Base-by-base conservation (phyloP, 768 basidiomycete genomes). In the Amanita polypyramis region DNA sequence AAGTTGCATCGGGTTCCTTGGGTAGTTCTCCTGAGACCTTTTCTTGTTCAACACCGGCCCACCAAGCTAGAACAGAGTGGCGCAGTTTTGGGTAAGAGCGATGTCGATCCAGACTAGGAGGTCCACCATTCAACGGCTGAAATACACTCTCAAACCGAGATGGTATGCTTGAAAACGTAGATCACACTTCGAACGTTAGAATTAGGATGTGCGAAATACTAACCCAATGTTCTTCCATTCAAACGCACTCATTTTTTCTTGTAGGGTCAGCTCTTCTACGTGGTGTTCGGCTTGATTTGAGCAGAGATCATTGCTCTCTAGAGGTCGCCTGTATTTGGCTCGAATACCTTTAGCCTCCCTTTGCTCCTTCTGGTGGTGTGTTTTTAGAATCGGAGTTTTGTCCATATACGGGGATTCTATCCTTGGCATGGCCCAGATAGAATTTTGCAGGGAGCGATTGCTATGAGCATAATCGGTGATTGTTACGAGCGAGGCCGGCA, bases 191-290 rank as follows among this genome's bases (percentile, higher is more conserved):
- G n/a, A n/a, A n/a, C n/a, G 12, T 19, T 15, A n/a, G n/a, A 29
- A 17, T 23, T 19, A 5, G 29, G 15, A 5, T 7, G 19, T n/a
- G 27, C 39, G 30, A 25, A 15, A 23, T 12, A 47, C 46, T n/a
- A 29, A 49, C 47, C 47, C 47, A 29, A 49, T 42, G 40, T 21
- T 49, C 39, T 49, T 49, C 29, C 25, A 32, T 34, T 49, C 47
- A 27, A 49, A 49, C 17, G 47, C 39, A n/a, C 30, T 34, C 14
- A 49, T 49, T 38, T 49, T 49, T 14, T 49, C 47, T 23, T 33
- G 25, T 4, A 49, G 20, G 14, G 14, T 49, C 2, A 20, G 30
- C 5, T 42, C 38, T 25, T 42, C 19, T 14, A 17, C 5, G 6
- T 12, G 10, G n/a, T n/a, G 32, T 42, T 14, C 33, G 12, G 47